Percentiles rank a stretch among this genome's conserved stretches.
Conservation (phyloP, 441 rosid genomes). For the Euphorbia schlechtendalii region DNA sequence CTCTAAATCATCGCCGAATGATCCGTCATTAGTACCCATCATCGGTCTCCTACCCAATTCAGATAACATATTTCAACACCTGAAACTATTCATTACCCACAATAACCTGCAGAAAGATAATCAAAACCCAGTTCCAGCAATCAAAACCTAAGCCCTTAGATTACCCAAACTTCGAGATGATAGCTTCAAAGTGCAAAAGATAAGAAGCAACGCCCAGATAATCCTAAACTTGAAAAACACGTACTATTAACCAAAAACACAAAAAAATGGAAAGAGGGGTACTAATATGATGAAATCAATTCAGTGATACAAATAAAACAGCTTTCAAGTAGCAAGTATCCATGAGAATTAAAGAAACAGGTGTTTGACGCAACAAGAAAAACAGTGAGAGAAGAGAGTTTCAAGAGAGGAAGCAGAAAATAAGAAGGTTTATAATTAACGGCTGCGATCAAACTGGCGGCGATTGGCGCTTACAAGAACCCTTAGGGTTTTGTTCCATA, state of each 20-base stretch:
- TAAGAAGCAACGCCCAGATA: constrained; percentile 20
- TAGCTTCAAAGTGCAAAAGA: constrained; percentile 25
- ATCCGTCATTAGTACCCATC: constrained; percentile 60
- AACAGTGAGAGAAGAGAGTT: constrained; percentile 15
- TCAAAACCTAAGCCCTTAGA: constrained; percentile 23
- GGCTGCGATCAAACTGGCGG: constrained; percentile 62
- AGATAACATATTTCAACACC: constrained; percentile 45
- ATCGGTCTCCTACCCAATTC: constrained; percentile 67
- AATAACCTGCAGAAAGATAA: constrained; percentile 17
- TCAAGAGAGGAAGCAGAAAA: constrained; percentile 1
- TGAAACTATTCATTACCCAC: constrained; percentile 32
- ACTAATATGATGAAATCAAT: constrained; percentile 1
- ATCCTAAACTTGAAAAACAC: constrained; percentile 7
- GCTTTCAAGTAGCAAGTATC: constrained; percentile 18
- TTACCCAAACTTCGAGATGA: constrained; percentile 17
- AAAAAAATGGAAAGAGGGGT: constrained; percentile 10
- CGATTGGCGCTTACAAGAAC: constrained; percentile 67
- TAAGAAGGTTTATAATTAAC: constrained; percentile 23
- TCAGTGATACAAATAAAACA: constrained; percentile 14
- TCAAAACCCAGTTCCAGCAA: constrained; percentile 23
- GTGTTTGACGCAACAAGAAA: constrained; percentile 8
- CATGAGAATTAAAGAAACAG: constrained; percentile 8
- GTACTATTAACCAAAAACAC: constrained; percentile 12
- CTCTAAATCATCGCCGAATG: constrained; percentile 72
- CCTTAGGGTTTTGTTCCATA: constrained; percentile 72